Evolutionary conservation across 495 filamentous ascomycete species (phyloP), one percentile per base, ranked within the genome.

Genomic region (Xylaria nigripes): DNA sequence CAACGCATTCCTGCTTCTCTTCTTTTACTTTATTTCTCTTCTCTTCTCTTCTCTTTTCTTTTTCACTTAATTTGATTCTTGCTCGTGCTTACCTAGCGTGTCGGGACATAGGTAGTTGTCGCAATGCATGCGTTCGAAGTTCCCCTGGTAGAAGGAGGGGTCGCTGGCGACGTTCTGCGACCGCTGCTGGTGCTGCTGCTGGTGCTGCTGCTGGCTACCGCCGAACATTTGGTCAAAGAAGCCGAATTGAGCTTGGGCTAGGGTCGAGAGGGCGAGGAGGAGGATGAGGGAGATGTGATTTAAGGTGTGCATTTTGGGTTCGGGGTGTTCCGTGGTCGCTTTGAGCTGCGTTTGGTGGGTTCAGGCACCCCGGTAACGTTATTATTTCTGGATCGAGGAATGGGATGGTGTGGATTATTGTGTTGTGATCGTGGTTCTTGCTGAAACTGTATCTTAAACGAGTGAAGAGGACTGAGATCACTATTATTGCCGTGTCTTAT

Each of bases 81-180:
- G 2, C 34, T 3, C 25, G 16, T 40, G 38, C 68, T 43, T 58
- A 78, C 75, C 83, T 22, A 96, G 80, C 3, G 89, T 96, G 48
- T 82, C 85, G 0, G 90, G 90, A 64, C 90, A 96, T n/a, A 95
- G 81, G 66, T 95, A 96, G 61, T 90, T 87, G 55, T 85, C 79
- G 74, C 90, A 96, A 65, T 80, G 82, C 8, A 86, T 81, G 50
- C 63, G 56, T 9, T 82, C 76, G 72, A 90, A 93, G 46, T 82
- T 79, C 40, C 78, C 69, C 62, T 84, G 86, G 70, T 95, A 96
- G 67, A 84, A 83, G 12, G 70, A 68, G 12, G 86, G 84, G 68
- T 95, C 89, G 65, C 85, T 90, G 12, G 86, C 76, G 9, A 81
- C 83, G 63, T 95, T 90, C 60, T 91, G 86, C 9, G 78, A 73